phyloP scores from a whole-genome alignment of 1,284 basidiomycete genomes.

The Pyrrhoderma lamaoense region DNA sequence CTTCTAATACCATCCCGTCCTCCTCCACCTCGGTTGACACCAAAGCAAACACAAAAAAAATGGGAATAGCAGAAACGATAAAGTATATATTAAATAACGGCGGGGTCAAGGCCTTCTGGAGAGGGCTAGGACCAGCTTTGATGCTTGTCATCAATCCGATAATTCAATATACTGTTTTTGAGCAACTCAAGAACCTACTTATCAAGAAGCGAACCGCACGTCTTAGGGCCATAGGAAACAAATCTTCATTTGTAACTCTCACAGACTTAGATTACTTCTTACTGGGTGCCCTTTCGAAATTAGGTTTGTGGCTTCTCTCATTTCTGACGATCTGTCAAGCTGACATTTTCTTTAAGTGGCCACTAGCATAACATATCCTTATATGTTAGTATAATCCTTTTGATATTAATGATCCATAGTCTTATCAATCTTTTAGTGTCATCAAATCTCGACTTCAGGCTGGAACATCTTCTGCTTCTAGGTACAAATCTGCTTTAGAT shows the following conservation, averaged over 20 bases:
- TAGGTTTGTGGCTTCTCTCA: slow-evolving; percentile 41
- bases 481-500: slow-evolving; percentile 66
- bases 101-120: slow-evolving; percentile 81
- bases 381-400: slow-evolving; percentile 48
- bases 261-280: slow-evolving; percentile 86
- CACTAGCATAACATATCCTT: slow-evolving; percentile 69
- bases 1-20: slow-evolving; percentile 14
- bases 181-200: slow-evolving; percentile 80
- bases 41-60: slow-evolving; percentile 35
- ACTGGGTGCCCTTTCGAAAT: slow-evolving; percentile 81
- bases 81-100: slow-evolving; percentile 70
- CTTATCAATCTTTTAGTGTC: slow-evolving; percentile 40
- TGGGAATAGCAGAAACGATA: slow-evolving; percentile 65
- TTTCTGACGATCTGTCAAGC: slow-evolving; percentile 6
- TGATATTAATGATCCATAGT: slow-evolving; percentile 6
- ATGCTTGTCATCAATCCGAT: slow-evolving; percentile 95
- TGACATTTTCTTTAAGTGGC: slow-evolving; percentile 42
- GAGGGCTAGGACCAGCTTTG: slow-evolving; percentile 93
- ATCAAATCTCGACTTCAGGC: slow-evolving; percentile 80
- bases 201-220: slow-evolving; percentile 52
- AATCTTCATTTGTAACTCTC: slow-evolving; percentile 43
- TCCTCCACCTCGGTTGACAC: neutral
- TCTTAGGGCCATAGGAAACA: slow-evolving; percentile 39
- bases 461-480: slow-evolving; percentile 52
- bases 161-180: slow-evolving; percentile 81